Percentiles rank a stretch among this genome's conserved stretches.
Conservation (phyloP, 495 filamentous ascomycete species). For the Apiosordaria backusii region DNA sequence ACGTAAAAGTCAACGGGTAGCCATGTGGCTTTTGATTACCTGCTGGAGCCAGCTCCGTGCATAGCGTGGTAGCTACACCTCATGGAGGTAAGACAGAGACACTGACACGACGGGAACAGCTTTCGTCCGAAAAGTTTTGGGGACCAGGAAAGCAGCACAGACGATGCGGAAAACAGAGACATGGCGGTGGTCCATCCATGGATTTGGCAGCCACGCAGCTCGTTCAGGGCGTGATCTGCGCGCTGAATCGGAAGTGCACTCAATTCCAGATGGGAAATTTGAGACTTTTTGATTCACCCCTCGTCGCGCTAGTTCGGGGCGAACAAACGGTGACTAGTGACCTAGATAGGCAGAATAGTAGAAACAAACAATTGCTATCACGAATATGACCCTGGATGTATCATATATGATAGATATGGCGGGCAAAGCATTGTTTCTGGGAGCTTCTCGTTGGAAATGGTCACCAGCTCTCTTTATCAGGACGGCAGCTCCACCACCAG, state of each 20-base stretch:
- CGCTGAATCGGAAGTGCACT: neutral
- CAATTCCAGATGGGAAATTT: too few relatives aligned
- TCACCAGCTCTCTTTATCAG: conserved; percentile 8
- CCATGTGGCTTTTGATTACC: neutral
- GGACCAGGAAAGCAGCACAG: neutral
- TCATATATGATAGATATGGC: neutral
- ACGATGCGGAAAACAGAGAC: too few relatives aligned
- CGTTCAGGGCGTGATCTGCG: neutral
- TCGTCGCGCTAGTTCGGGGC: neutral
- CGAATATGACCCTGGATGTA: too few relatives aligned
- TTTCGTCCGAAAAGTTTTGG: neutral
- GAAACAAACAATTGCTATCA: too few relatives aligned
- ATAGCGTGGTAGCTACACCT: neutral
- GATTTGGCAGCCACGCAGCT: neutral
- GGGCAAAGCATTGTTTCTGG: neutral
- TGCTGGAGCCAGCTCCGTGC: neutral
- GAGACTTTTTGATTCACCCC: too few relatives aligned
- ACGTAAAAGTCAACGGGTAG: neutral
- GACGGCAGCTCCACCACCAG: neutral
- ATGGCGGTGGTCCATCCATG: too few relatives aligned
- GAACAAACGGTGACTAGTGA: neutral
- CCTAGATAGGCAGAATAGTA: neutral
- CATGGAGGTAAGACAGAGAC: neutral
- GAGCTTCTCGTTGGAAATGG: neutral
- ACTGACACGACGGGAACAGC: neutral